A percentile compares a stretch with the other conserved stretches of the same genome.
These are phyloP conservation scores for Aspergillus sp. DNA, from an alignment of 2,329 filamentous ascomycete species.

Conservation along the genomic window DNA sequence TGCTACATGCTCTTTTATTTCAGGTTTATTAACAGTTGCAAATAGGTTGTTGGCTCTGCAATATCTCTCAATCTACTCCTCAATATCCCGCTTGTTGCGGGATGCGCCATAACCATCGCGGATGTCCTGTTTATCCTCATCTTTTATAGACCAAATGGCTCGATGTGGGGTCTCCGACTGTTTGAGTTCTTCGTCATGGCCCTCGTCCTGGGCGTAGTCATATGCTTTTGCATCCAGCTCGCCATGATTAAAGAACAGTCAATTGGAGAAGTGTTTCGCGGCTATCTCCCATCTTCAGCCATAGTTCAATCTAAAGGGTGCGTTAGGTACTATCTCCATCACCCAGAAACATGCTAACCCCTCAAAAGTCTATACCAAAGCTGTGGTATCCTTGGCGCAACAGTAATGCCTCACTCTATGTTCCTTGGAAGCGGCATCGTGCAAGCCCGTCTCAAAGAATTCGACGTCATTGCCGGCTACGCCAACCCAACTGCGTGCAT, in stretches of 20 bases:
- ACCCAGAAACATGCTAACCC: conserved; percentile 1
- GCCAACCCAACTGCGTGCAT: conserved; percentile 29
- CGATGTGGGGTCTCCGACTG: conserved; percentile 51
- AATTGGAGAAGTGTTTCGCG: conserved; percentile 53
- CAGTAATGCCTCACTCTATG: conserved; percentile 61
- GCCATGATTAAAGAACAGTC: conserved; percentile 51
- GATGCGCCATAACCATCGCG: conserved; percentile 57
- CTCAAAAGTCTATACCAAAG: conserved; percentile 52
- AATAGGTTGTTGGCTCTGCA: conserved; percentile 56
- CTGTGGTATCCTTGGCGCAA: conserved; percentile 54
- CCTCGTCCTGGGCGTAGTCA: conserved; percentile 55
- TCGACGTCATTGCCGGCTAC: conserved; percentile 44
- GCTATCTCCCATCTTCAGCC: conserved; percentile 55
- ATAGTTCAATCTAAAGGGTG: conserved; percentile 53
- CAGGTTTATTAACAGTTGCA: background rate
- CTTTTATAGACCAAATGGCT: conserved; percentile 55
- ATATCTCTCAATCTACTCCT: conserved; percentile 57
- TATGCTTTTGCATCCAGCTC: conserved; percentile 59
- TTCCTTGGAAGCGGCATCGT: conserved; percentile 59
- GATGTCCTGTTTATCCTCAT: conserved; percentile 58
- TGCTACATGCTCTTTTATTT: background rate
- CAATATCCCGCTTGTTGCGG: conserved; percentile 55
- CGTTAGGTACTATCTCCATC: conserved; percentile 10
- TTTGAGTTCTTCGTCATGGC: conserved; percentile 57
- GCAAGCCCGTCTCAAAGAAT: conserved; percentile 53